Evolutionary conservation across 2,329 filamentous ascomycete genomes (phyloP).

Genomic region (Didymosphaeria variabile): DNA sequence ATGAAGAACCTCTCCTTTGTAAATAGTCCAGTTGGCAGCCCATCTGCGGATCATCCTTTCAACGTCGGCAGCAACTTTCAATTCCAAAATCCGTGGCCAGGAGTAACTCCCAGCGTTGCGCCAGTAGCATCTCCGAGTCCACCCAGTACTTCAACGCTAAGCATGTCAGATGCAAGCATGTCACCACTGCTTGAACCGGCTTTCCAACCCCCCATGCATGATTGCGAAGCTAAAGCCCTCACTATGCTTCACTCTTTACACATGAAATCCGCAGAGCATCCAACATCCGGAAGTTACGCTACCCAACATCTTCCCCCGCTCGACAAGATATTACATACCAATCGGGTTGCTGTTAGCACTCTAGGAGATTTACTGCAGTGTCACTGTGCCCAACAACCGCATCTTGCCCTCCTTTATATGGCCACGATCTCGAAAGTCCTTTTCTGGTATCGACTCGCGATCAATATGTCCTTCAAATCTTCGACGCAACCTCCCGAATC

Average conservation of each 20-base stretch:
- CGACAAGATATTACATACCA: constrained; percentile 8
- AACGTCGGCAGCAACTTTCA: background rate
- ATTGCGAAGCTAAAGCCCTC: constrained; percentile 15
- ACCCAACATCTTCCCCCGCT: background rate
- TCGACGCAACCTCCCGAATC: background rate
- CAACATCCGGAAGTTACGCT: background rate
- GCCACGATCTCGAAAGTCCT: constrained; percentile 11
- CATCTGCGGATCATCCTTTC: background rate
- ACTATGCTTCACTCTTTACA: constrained; percentile 9
- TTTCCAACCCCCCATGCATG: background rate
- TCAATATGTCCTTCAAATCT: constrained; percentile 1
- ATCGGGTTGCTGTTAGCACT: constrained; percentile 1
- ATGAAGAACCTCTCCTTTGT: background rate
- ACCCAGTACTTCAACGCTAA: background rate
- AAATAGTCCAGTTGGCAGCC: background rate
- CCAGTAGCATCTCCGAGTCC: background rate
- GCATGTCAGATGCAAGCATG: background rate
- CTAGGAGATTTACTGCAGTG: background rate
- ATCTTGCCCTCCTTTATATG: constrained; percentile 9
- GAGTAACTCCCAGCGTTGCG: background rate
- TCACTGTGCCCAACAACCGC: constrained; percentile 12
- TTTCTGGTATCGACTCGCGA: constrained; percentile 5
- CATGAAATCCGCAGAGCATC: background rate
- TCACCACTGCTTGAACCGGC: background rate
- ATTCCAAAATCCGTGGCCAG: background rate